Evolutionary conservation across 768 basidiomycete genomes (phyloP), one percentile per base, ranked within the genome.

Genomic region (Pilatotrama ljubarskyi): DNA sequence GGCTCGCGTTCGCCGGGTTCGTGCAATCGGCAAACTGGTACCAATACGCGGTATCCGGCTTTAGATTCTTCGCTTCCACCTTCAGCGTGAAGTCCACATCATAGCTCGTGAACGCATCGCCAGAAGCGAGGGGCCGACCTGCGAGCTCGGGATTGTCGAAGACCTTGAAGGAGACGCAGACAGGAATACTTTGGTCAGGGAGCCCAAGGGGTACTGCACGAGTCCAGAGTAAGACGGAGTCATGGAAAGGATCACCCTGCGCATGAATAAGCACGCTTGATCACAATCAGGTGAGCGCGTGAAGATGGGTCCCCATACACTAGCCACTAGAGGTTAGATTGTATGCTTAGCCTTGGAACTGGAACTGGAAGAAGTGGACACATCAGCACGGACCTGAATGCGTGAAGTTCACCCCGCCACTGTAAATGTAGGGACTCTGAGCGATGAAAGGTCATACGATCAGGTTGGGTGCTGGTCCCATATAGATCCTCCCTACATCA

Each of bases 11-110:
- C 10, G 66, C 55, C 14, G 76, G 69, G 53, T 82, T 78, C 5
- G 80, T 79, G 61, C 84, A 85, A 64, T 85, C 83, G 5, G 76
- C 73, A 57, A 84, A 85, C 42, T 78, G 76, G 70, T 77, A 85
- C 66, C 77, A 84, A 65, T 84, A 87, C 53, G 76, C 74, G 0
- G 80, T 82, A 62, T 84, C 83, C 0, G 84, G 75, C 41, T 74
- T 64, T 51, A 86, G 68, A 2, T 75, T 75, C 0, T 72, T 77
- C 1, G 84, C 83, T 62, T 86, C 84, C 15, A 86, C 80, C 68
- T 85, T 85, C 63, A 84, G 75, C 0, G 84, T 84, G 68, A 77
- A 84, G 66, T 84, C 83, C 41, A 85, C 81, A 55, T 87, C 84
- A 53, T 80, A 80, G 54, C 66, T 78, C 0, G 83, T 83, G 69